A percentile compares a stretch with the other conserved stretches of the same genome.
These are phyloP conservation scores for Calonectria fujianensis DNA, from an alignment of 2,329 filamentous ascomycete genomes.

Conservation along the genomic window DNA sequence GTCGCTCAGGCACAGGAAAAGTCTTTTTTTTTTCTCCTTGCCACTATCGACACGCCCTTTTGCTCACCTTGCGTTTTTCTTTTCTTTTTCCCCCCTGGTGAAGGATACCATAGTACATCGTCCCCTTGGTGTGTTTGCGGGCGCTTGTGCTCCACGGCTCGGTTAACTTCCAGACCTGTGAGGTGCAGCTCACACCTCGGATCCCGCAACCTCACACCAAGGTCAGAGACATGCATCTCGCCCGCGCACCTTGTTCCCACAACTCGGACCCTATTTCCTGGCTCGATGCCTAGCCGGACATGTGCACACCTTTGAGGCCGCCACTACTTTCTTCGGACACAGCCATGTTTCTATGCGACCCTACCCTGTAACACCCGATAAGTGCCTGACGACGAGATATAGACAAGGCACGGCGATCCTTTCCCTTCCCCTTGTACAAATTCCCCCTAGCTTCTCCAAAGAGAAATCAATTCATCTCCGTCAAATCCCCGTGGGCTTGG, in stretches of 20 bases:
- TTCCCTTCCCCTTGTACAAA: constrained; percentile 33
- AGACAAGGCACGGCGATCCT: constrained; percentile 38
- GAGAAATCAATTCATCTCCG: constrained; percentile 29
- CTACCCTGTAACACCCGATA: constrained; percentile 34
- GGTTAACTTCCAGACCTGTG: constrained; percentile 55
- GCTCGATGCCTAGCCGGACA: background rate
- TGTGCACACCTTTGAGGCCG: constrained; percentile 13
- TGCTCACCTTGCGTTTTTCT: constrained; percentile 16
- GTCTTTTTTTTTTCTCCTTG: background rate
- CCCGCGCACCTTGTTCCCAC: constrained; percentile 10
- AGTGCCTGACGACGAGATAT: constrained; percentile 23
- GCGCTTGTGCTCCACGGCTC: constrained; percentile 50
- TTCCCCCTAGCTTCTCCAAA: background rate
- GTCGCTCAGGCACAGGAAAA: constrained; percentile 27
- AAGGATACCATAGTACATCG: constrained; percentile 16
- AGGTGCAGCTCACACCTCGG: constrained; percentile 42
- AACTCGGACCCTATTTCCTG: constrained; percentile 16
- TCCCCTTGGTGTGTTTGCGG: constrained; percentile 46
- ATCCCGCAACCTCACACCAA: constrained; percentile 28
- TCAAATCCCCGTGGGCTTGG: constrained; percentile 43
- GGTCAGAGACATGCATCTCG: constrained; percentile 29
- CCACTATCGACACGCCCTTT: constrained; percentile 36
- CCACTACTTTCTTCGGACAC: background rate
- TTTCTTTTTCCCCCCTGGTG: constrained; percentile 34
- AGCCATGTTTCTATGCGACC: constrained; percentile 1